phyloP scores from a whole-genome alignment of 176 grass and related monocot species.

The Oryza punctata region DNA sequence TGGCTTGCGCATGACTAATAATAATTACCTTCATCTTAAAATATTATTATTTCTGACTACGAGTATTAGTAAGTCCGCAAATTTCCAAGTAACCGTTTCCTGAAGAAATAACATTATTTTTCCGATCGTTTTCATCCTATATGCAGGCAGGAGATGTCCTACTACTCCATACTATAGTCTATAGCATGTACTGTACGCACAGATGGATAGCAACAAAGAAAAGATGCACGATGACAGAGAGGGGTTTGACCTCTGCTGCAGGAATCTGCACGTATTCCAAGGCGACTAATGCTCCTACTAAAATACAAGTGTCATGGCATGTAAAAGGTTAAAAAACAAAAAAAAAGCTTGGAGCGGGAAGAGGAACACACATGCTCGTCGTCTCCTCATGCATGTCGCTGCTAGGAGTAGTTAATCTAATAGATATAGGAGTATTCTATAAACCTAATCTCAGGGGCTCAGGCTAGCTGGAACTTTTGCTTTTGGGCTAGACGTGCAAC shows the following conservation, averaged over 20 bases:
- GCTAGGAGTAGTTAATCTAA: neutral
- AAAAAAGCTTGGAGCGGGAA: neutral
- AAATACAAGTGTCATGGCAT: neutral
- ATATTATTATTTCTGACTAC: too few species aligned
- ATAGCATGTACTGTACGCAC: too few species aligned
- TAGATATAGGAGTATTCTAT: neutral
- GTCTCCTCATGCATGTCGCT: neutral
- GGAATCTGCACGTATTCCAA: slow-evolving; percentile 26
- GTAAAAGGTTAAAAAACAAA: neutral
- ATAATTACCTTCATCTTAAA: too few species aligned
- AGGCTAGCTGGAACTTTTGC: slow-evolving; percentile 13
- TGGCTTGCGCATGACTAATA: too few species aligned
- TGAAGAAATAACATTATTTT: too few species aligned
- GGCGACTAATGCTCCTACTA: neutral
- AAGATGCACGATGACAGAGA: neutral
- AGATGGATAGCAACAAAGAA: neutral
- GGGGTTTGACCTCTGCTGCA: slow-evolving; percentile 18
- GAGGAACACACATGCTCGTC: neutral
- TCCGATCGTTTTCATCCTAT: too few species aligned
- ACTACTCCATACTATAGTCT: too few species aligned
- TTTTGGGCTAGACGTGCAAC: slow-evolving; percentile 17
- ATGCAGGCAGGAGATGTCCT: too few species aligned
- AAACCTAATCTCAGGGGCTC: neutral
- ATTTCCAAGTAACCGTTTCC: too few species aligned
- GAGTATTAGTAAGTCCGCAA: too few species aligned